Base-by-base conservation (phyloP, 768 basidiomycete genomes). In the Mycena polygramma region DNA sequence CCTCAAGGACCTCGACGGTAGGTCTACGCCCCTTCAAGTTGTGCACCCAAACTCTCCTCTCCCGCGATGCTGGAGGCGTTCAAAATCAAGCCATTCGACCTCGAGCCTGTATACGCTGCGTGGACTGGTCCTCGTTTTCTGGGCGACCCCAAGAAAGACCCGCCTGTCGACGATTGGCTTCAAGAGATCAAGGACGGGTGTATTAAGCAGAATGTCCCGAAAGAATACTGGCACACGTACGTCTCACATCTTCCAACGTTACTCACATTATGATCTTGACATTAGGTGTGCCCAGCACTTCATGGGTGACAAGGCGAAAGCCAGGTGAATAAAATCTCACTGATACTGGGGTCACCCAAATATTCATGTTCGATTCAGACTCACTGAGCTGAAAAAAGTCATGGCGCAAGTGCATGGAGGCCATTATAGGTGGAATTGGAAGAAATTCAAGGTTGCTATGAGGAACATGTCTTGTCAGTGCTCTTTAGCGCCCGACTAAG, bases 341-440 rank as follows among this genome's bases (percentile, higher is more conserved):
- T 37, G 24, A 41, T 41, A 53, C 17, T 8, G 10, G 3, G n/a
- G 11, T 14, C 24, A 15, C 24, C 54, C 58, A 8, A 53, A 41
- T 30, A 24, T 24, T 57, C 15, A 41, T n/a, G 11, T 63, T 45
- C 60, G 46, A 37, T 54, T 4, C 58, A 88, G 90, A 66, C 81
- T 94, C 68, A 81, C 86, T 39, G 92, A 94, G 75, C 81, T 94
- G 67, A 93, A 93, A 80, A 86, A 86, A 52, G 91, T 94, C 67
- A 87, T 94, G 83, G 82, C 86, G 48, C 88, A 92, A 76, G 87
- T 94, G 72, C 87, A 94, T 70, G 93, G 92, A 14, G 92, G 92
- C 17, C 90, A 89, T 74, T 94, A 94, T 76, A 84, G 88, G 58
- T 94, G 93, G 93, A 91, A 87, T 70, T 94, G 93, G 93, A 92